Evolutionary conservation across 2,329 filamentous ascomycete species (phyloP), one percentile per base, ranked within the genome.

Genomic region (Dendrostoma leiphaemia): DNA sequence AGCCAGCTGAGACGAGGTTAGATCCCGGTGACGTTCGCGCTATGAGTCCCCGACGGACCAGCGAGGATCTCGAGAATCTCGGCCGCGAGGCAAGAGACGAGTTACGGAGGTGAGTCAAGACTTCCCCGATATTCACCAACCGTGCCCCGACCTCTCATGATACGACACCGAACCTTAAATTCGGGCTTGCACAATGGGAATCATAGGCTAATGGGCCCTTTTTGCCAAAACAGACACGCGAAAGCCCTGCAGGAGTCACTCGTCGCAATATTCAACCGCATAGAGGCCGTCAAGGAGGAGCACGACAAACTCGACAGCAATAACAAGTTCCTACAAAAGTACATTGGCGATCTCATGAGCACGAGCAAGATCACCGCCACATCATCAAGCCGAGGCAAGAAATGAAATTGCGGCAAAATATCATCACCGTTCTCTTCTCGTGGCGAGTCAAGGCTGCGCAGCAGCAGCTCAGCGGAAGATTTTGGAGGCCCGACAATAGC

Each of bases 261-360:
- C 31, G 80, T 95, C 58, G 90, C 88, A 59, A 88, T 97, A 40
- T 91, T 96, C 61, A 90, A 96, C 71, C 89, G 91, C 48, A 95
- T 97, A 69, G 94, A 99, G 67, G 90, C 90, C 28, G 92, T 97
- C 60, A 90, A 91, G 71, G 88, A 89, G 63, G 93, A 97, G 68
- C 92, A 99, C 68, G 91, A 97, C 74, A 97, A 96, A 73, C 84
- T 99, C 51, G 92, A 97, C 71, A 94, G 83, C 70, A 92, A 97
- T 71, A 99, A 99, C 79, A 93, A 91, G 66, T 97, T 97, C 67
- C 75, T 99, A 45, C 93, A 97, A 71, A 96, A 96, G 71, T 97
- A 97, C 69, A 97, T 97, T 65, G 93, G 93, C 61, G 93, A 96
- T 67, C 80, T 97, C 52, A 97, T 96, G 83, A 90, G 90, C 62